A percentile compares a stretch with the other conserved stretches of the same genome.
Evolutionary conservation across 2,329 filamentous ascomycete species (phyloP).

Genomic region (Rhexocercosporidium sp.): DNA sequence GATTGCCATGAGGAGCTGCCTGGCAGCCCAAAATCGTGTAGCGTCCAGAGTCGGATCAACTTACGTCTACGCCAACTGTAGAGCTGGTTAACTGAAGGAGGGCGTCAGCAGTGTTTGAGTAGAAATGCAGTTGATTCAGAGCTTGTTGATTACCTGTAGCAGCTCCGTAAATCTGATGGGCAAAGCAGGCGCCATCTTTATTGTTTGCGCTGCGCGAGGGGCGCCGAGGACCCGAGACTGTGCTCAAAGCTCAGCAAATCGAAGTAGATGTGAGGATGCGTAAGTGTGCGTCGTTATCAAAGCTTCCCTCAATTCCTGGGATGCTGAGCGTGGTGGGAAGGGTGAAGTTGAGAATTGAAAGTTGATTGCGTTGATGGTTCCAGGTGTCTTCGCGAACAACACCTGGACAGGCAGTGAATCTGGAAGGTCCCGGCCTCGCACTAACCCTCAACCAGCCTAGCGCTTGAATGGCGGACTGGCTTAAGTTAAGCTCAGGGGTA

Average conservation of each 20-base stretch:
- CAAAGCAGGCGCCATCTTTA: conserved; percentile 59
- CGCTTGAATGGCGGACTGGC: background rate
- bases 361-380: conserved; percentile 23
- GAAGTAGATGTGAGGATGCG: conserved; percentile 16
- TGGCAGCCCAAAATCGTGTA: conserved; percentile 7
- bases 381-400: conserved; percentile 26
- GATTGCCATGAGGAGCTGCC: conserved; percentile 29
- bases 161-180: conserved; percentile 95
- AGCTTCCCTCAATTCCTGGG: conserved; percentile 29
- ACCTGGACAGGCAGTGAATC: conserved; percentile 4
- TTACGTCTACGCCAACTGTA: conserved; percentile 54
- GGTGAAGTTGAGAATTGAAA: conserved; percentile 10
- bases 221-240: conserved; percentile 34
- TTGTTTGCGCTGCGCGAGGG: conserved; percentile 34
- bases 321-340: conserved; percentile 16
- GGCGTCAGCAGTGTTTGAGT: conserved; percentile 51
- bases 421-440: background rate
- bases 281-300: conserved; percentile 33
- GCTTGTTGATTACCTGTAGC: conserved; percentile 82
- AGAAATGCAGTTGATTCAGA: conserved; percentile 87
- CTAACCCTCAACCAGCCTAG: background rate
- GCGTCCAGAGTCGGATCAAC: conserved; percentile 36
- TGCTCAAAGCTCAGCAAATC: conserved; percentile 37
- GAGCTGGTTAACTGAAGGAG: conserved; percentile 54
- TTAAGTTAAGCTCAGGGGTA: background rate